phyloP scores from a whole-genome alignment of 2,329 filamentous ascomycete genomes.

The Mycosphaerella arachidis region DNA sequence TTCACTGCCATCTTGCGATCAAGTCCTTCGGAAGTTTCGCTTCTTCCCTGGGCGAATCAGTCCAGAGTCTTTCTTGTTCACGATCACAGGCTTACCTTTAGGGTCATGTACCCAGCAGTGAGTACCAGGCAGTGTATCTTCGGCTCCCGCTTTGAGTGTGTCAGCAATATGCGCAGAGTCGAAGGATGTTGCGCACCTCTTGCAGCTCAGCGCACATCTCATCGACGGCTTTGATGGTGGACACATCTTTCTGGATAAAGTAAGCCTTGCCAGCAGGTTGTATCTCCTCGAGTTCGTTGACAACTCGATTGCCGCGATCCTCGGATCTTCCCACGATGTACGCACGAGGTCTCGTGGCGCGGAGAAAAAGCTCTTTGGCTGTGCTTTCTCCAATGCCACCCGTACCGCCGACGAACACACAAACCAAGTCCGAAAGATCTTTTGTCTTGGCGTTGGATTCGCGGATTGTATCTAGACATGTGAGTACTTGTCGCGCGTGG shows the following conservation, averaged over 20 bases:
- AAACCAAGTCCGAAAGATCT: conserved; percentile 29
- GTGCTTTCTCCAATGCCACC: conserved; percentile 43
- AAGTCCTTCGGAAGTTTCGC: conserved; percentile 55
- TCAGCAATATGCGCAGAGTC: not conserved
- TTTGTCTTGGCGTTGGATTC: conserved; percentile 30
- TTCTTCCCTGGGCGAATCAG: conserved; percentile 28
- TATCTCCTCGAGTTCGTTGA: conserved; percentile 35
- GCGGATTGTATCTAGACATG: conserved; percentile 24
- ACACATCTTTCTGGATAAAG: conserved; percentile 43
- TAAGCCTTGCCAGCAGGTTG: conserved; percentile 36
- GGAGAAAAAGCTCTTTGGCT: conserved; percentile 40
- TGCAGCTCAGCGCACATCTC: conserved; percentile 46
- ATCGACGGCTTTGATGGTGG: conserved; percentile 40
- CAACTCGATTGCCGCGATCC: conserved; percentile 35
- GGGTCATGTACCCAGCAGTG: conserved; percentile 46
- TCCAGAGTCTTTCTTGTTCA: not conserved
- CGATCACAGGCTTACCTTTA: conserved; percentile 10
- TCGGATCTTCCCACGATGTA: conserved; percentile 38
- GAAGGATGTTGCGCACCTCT: not conserved
- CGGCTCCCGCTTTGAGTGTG: conserved; percentile 42
- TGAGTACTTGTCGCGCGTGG: too few relatives aligned
- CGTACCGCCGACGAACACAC: conserved; percentile 41
- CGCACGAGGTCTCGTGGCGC: conserved; percentile 36
- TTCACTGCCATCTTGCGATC: conserved; percentile 49
- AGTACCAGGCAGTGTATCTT: conserved; percentile 55